Percentiles rank a stretch among this genome's conserved stretches.
Conservation (phyloP, 1,139 yeast genomes). For the Hyphopichia burtonii region DNA sequence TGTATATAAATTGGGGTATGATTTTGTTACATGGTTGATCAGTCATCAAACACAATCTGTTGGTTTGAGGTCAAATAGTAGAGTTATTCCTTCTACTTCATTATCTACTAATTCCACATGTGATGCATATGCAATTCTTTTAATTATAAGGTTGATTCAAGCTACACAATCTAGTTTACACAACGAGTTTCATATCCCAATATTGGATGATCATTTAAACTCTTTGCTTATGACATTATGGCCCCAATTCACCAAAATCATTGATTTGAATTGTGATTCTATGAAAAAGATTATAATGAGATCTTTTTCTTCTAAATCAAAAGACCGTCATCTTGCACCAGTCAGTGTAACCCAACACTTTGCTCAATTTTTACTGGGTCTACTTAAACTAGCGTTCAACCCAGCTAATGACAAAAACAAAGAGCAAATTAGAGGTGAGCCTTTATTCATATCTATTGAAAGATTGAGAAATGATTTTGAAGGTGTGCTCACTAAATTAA, state of each 20-base stretch:
- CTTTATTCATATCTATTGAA: constrained; percentile 64
- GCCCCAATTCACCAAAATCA: constrained; percentile 80
- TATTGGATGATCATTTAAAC: constrained; percentile 71
- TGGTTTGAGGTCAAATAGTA: constrained; percentile 17
- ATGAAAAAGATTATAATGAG: constrained; percentile 44
- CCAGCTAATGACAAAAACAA: constrained; percentile 17
- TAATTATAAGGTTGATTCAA: constrained; percentile 75
- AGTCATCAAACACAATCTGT: constrained; percentile 22
- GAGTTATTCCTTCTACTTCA: constrained; percentile 12
- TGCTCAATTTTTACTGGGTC: constrained; percentile 70
- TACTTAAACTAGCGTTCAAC: constrained; percentile 53
- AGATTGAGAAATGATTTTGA: constrained; percentile 81
- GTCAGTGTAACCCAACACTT: constrained; percentile 69
- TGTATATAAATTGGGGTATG: constrained; percentile 43
- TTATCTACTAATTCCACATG: constrained; percentile 34
- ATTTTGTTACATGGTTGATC: constrained; percentile 39
- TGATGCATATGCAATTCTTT: constrained; percentile 76
- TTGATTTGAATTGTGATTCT: constrained; percentile 76
- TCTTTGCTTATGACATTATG: constrained; percentile 66
- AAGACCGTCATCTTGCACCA: constrained; percentile 53
- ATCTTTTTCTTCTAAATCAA: constrained; percentile 14
- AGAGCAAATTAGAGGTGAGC: constrained; percentile 51
- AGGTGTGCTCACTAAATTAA: constrained; percentile 66
- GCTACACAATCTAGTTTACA: constrained; percentile 62
- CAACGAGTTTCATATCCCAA: constrained; percentile 64